Evolutionary conservation across 768 basidiomycete genomes (phyloP).

Genomic region (Austroboletus festivus): DNA sequence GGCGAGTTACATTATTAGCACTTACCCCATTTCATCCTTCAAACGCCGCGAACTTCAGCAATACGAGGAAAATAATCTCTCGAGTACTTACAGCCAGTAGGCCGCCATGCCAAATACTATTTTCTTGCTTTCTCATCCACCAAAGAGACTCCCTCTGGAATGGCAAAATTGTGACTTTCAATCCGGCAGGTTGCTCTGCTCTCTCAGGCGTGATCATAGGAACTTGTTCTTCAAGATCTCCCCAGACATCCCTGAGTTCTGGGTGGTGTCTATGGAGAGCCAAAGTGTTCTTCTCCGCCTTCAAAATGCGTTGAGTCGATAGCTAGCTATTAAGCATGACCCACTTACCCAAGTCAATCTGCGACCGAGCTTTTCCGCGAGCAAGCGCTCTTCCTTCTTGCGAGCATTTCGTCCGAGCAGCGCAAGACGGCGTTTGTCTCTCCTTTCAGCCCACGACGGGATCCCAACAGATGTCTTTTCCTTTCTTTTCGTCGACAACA

Average conservation of each 20-base stretch:
- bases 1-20: not conserved
- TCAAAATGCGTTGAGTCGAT: slow-evolving; percentile 5
- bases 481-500: slow-evolving; percentile 27
- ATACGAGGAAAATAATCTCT: not conserved
- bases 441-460: slow-evolving; percentile 9
- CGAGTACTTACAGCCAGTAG: slow-evolving; percentile 73
- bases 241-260: slow-evolving; percentile 84
- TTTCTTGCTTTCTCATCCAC: slow-evolving; percentile 96
- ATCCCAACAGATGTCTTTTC: slow-evolving; percentile 22
- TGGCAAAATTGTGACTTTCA: slow-evolving; percentile 84
- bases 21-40: slow-evolving; percentile 90
- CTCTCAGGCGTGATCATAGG: slow-evolving; percentile 61
- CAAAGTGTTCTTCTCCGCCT: slow-evolving; percentile 73
- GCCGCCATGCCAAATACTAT: slow-evolving; percentile 83
- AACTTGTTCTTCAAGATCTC: slow-evolving; percentile 67
- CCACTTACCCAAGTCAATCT: slow-evolving; percentile 64
- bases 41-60: slow-evolving; percentile 8
- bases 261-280: slow-evolving; percentile 69
- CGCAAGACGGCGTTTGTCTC: slow-evolving; percentile 14
- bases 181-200: slow-evolving; percentile 74
- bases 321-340: slow-evolving; percentile 6
- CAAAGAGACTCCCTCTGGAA: slow-evolving; percentile 94
- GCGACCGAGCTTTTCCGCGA: slow-evolving; percentile 63
- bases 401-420: slow-evolving; percentile 26
- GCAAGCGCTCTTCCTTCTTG: slow-evolving; percentile 46